A percentile compares a stretch with the other conserved stretches of the same genome.
These are phyloP conservation scores for Biscogniauxia sp. DNA, from an alignment of 2,329 filamentous ascomycete species.

Conservation along the genomic window DNA sequence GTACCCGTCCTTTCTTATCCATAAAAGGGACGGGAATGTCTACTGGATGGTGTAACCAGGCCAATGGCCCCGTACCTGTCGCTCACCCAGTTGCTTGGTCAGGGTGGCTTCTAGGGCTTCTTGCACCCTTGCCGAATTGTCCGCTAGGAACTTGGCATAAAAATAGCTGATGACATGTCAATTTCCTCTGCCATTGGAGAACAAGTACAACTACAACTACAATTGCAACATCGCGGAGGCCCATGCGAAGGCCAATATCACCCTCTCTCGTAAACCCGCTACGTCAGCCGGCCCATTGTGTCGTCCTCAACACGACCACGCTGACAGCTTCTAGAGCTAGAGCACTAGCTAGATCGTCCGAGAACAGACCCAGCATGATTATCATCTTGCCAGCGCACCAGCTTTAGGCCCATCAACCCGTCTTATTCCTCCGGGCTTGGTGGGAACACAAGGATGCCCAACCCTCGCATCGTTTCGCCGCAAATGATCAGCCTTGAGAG, in stretches of 20 bases:
- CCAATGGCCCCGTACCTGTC: background rate
- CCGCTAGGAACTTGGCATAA: background rate
- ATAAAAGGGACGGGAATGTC: background rate
- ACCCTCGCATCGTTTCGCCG: background rate
- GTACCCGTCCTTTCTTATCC: background rate
- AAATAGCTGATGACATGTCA: background rate
- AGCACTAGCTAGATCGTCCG: background rate
- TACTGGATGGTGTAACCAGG: background rate
- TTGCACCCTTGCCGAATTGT: background rate
- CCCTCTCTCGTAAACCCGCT: background rate
- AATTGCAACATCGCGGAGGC: background rate
- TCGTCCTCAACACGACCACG: background rate
- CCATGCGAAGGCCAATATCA: background rate
- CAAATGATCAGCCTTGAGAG: background rate
- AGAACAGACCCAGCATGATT: background rate
- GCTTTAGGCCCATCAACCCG: background rate
- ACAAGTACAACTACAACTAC: background rate
- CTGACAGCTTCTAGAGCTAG: background rate
- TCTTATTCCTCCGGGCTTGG: background rate
- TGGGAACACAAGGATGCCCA: background rate
- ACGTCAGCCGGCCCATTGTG: background rate
- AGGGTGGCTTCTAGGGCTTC: background rate
- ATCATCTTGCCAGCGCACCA: background rate
- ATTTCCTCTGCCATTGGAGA: background rate
- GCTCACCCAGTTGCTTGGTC: background rate